Evolutionary conservation across 352 stramenopile species (phyloP).

Genomic region (Globisporangium ultimum): DNA sequence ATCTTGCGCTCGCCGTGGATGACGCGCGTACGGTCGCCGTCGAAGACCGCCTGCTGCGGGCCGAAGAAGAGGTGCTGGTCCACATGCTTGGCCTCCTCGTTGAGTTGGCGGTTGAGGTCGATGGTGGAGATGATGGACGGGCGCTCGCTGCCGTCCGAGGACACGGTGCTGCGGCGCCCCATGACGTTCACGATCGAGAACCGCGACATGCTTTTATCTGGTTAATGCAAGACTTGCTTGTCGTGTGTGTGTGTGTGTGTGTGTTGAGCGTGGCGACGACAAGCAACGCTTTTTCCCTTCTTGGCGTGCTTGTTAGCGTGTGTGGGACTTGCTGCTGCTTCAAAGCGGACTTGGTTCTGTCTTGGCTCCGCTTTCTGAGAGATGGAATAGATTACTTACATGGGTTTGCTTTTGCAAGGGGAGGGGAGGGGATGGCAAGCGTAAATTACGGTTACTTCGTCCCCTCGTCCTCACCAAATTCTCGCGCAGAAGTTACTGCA

Average conservation of each 20-base stretch:
- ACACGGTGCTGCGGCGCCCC: conserved; percentile 40
- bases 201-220: conserved; percentile 49
- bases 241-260: background rate
- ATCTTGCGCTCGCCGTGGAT: conserved; percentile 88
- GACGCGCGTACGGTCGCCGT: conserved; percentile 74
- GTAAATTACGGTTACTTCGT: too few relatives aligned
- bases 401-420: background rate
- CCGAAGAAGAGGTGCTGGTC: conserved; percentile 84
- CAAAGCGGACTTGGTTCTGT: background rate
- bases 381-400: background rate
- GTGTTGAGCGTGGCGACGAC: too few relatives aligned
- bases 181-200: conserved; percentile 79
- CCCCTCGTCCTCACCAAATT: too few relatives aligned
- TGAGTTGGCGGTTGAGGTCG: conserved; percentile 73
- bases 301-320: background rate
- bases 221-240: background rate
- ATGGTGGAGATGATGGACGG: conserved; percentile 63
- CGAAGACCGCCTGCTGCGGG: conserved; percentile 64
- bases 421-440: too few relatives aligned
- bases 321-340: background rate
- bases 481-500: too few relatives aligned
- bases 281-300: background rate
- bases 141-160: conserved; percentile 52
- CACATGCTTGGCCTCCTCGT: conserved; percentile 53
- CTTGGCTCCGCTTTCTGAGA: too few relatives aligned